A percentile compares a stretch with the other conserved stretches of the same genome.
Evolutionary conservation across 371 early-diverging fungal species (phyloP).

Genomic region (Lichtheimia ramosa): DNA sequence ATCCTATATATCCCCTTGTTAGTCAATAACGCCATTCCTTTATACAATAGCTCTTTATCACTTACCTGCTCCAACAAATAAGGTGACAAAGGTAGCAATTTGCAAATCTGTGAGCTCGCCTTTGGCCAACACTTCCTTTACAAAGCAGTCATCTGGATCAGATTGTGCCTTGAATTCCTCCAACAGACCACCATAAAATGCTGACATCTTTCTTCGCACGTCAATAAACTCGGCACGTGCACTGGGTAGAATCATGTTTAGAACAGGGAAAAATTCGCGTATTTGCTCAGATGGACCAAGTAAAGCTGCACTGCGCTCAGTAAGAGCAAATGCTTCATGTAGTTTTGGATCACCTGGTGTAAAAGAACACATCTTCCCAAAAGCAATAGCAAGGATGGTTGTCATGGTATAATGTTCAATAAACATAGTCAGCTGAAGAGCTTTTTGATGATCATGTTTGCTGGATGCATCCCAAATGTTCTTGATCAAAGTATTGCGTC

Average conservation of each 20-base stretch:
- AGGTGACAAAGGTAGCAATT: conserved; percentile 27
- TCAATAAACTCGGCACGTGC: conserved; percentile 11
- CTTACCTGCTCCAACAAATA: conserved; percentile 48
- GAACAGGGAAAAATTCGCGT: conserved; percentile 44
- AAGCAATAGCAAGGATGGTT: conserved; percentile 38
- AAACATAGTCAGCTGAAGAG: conserved; percentile 14
- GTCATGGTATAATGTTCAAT: conserved; percentile 50
- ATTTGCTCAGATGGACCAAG: conserved; percentile 41
- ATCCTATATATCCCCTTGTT: conserved; percentile 20
- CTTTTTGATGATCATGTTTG: background rate
- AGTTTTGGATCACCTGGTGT: conserved; percentile 33
- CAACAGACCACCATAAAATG: conserved; percentile 33
- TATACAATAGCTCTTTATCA: background rate
- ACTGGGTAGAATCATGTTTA: conserved; percentile 27
- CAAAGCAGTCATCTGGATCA: conserved; percentile 33
- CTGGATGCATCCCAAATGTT: conserved; percentile 5
- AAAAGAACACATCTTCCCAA: conserved; percentile 36
- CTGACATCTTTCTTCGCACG: conserved; percentile 15
- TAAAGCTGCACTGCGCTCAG: conserved; percentile 28
- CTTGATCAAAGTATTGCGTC: conserved; percentile 16
- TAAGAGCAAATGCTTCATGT: conserved; percentile 39
- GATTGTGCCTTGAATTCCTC: conserved; percentile 17
- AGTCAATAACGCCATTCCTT: too few relatives aligned
- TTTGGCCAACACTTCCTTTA: conserved; percentile 32
- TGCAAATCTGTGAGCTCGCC: conserved; percentile 35